These are phyloP conservation scores for Flaveria ramosissima DNA, from an alignment of 129 eudicot species.

Conservation along the genomic window DNA sequence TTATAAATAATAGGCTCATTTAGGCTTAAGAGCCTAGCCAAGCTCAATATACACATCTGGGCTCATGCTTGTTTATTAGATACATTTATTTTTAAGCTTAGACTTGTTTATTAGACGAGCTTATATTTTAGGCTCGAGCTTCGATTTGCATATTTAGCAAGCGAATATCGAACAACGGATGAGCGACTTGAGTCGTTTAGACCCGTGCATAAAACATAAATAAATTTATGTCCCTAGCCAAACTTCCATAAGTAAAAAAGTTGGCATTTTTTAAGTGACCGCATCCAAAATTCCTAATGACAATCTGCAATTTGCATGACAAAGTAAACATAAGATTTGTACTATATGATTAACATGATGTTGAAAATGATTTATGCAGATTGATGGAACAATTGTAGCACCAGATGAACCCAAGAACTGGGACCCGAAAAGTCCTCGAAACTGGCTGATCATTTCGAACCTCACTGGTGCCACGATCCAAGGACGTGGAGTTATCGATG, in stretches of 20 bases:
- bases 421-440: slow-evolving; percentile 64
- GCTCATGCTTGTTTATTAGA: neutral
- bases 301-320: neutral
- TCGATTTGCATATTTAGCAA: too few species aligned
- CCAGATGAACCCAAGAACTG: slow-evolving; percentile 80
- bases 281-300: neutral
- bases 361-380: slow-evolving; percentile 36
- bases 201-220: too few species aligned
- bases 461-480: slow-evolving; percentile 52
- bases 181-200: too few species aligned
- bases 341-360: neutral
- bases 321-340: neutral
- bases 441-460: slow-evolving; percentile 71
- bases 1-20: neutral
- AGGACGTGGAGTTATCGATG: slow-evolving; percentile 85
- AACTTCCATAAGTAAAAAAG: neutral
- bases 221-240: too few species aligned
- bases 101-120: neutral
- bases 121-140: too few species aligned
- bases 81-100: neutral
- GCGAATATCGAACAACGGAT: too few species aligned
- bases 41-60: neutral
- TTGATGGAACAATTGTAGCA: slow-evolving; percentile 83
- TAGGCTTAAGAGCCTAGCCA: neutral
- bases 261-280: neutral